Percentiles rank a stretch among this genome's conserved stretches.
phyloP scores from a whole-genome alignment of 176 grass and related monocot species.

The Eragrostis nindensis region DNA sequence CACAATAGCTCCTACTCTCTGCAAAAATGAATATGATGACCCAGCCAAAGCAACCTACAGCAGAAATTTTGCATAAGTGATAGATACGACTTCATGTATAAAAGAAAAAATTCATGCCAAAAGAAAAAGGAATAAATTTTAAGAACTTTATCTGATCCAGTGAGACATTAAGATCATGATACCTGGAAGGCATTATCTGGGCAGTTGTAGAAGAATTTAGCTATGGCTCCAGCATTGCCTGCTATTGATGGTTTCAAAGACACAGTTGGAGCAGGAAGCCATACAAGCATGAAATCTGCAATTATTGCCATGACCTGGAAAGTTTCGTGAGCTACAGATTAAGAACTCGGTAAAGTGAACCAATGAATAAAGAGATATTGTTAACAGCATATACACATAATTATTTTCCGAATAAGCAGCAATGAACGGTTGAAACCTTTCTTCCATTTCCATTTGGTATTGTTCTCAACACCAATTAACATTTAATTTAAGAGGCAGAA shows the following conservation, averaged over 20 bases:
- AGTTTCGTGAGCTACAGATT: slow-evolving; percentile 33
- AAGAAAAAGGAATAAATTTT: slow-evolving; percentile 14
- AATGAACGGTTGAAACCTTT: slow-evolving; percentile 3
- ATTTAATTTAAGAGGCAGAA: slow-evolving; percentile 9
- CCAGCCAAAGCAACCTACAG: slow-evolving; percentile 89
- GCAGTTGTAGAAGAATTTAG: slow-evolving; percentile 92
- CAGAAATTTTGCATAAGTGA: slow-evolving; percentile 30
- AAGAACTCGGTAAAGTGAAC: not conserved
- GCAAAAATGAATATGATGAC: slow-evolving; percentile 84
- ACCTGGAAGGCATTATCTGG: slow-evolving; percentile 99
- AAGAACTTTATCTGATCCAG: slow-evolving; percentile 6
- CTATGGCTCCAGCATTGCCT: slow-evolving; percentile 65
- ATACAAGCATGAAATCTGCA: slow-evolving; percentile 99
- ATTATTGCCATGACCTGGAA: slow-evolving; percentile 93
- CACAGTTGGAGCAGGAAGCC: slow-evolving; percentile 99
- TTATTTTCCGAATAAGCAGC: not conserved
- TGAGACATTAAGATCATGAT: slow-evolving; percentile 24
- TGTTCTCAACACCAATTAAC: not conserved
- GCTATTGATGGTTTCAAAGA: slow-evolving; percentile 74
- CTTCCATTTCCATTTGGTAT: slow-evolving; percentile 2
- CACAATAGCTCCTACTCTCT: slow-evolving; percentile 93
- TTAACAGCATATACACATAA: not conserved
- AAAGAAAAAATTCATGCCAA: not conserved
- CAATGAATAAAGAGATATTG: not conserved
- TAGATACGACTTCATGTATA: slow-evolving; percentile 25